These are phyloP conservation scores for Pyrenochaeta sp. DNA, from an alignment of 2,329 filamentous ascomycete species.

Conservation along the genomic window DNA sequence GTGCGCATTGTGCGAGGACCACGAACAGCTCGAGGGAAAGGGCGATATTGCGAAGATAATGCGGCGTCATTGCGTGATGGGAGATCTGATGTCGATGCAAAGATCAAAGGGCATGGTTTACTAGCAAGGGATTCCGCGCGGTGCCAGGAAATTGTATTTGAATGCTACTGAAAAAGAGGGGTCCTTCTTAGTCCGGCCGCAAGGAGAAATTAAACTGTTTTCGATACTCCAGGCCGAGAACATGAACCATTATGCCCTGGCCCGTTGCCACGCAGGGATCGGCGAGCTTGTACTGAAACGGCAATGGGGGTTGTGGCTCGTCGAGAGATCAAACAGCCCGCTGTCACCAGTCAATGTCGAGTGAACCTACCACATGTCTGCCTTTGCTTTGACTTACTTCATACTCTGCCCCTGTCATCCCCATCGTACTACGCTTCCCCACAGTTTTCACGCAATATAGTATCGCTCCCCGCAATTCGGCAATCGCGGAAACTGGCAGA, in stretches of 20 bases:
- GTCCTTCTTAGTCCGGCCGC: conserved; percentile 43
- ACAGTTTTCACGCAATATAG: conserved; percentile 35
- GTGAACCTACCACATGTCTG: conserved; percentile 31
- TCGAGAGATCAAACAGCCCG: conserved; percentile 28
- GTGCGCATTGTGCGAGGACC: conserved; percentile 22
- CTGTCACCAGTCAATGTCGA: conserved; percentile 27
- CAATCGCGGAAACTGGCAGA: conserved; percentile 20
- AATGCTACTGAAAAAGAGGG: conserved; percentile 42
- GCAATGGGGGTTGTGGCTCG: conserved; percentile 31
- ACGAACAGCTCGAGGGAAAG: conserved; percentile 35
- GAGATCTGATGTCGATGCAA: conserved; percentile 37
- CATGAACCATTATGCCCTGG: conserved; percentile 38
- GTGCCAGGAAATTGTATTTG: conserved; percentile 46
- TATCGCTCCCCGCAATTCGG: conserved; percentile 39
- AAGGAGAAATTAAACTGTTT: conserved; percentile 48
- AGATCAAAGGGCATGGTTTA: conserved; percentile 43
- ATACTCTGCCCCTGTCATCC: conserved; percentile 15
- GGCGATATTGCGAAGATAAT: conserved; percentile 39
- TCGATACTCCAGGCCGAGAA: conserved; percentile 43
- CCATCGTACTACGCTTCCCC: conserved; percentile 33
- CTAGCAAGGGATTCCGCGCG: conserved; percentile 36
- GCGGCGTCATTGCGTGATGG: conserved; percentile 45
- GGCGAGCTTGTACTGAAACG: conserved; percentile 41
- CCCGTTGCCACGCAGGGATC: conserved; percentile 44
- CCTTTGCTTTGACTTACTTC: conserved; percentile 13